A percentile compares a stretch with the other conserved stretches of the same genome.
Evolutionary conservation across 176 grass and related monocot species (phyloP).

Genomic region (Oryza officinalis): DNA sequence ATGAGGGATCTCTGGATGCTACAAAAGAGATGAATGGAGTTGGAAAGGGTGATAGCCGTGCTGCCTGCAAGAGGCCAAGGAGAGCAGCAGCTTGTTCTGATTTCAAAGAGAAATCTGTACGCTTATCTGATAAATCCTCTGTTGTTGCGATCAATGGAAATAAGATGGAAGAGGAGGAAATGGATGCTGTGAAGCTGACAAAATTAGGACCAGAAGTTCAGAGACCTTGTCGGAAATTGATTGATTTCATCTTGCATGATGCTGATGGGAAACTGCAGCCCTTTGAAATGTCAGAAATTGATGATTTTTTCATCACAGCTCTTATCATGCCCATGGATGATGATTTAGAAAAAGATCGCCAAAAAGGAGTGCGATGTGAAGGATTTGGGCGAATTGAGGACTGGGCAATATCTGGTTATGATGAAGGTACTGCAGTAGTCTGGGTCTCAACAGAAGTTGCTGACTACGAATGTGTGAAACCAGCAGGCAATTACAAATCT

Average conservation of each 20-base stretch:
- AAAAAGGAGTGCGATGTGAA: conserved; percentile 88
- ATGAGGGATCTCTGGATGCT: conserved; percentile 21
- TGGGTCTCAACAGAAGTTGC: conserved; percentile 96
- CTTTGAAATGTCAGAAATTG: conserved; percentile 98
- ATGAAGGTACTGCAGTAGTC: conserved; percentile 83
- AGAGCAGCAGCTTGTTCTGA: conserved; percentile 77
- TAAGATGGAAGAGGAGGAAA: conserved; percentile 75
- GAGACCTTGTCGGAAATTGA: conserved; percentile 76
- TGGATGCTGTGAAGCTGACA: conserved; percentile 80
- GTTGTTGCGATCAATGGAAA: conserved; percentile 67
- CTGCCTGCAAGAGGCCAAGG: conserved; percentile 59
- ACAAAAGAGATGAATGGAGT: conserved; percentile 24
- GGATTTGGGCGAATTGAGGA: conserved; percentile 96
- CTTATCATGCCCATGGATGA: conserved; percentile 93
- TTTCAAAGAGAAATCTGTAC: conserved; percentile 78
- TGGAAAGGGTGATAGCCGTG: conserved; percentile 42
- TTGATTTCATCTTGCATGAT: conserved; percentile 93
- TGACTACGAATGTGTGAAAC: conserved; percentile 98
- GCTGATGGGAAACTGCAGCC: conserved; percentile 83
- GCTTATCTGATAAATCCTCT: conserved; percentile 67
- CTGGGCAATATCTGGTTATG: conserved; percentile 98
- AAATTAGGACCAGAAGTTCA: conserved; percentile 69
- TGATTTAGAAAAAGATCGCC: conserved; percentile 78
- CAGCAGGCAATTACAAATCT: conserved; percentile 78
- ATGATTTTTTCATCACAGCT: conserved; percentile 90